A percentile compares a stretch with the other conserved stretches of the same genome.
phyloP scores from a whole-genome alignment of 768 basidiomycete genomes.

The Fibroporia radiculosa region DNA sequence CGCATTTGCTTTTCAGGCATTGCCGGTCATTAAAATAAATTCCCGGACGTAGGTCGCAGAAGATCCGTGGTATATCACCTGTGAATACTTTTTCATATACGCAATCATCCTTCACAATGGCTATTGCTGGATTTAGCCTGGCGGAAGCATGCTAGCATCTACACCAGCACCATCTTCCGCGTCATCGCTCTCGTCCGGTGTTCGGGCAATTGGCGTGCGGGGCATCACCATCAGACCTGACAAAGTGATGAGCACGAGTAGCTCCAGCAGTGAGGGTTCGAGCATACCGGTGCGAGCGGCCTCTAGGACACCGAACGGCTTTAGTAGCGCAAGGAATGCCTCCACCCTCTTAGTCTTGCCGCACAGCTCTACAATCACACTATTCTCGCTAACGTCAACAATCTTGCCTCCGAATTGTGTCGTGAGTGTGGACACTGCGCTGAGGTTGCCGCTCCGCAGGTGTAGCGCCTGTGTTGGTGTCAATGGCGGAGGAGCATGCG shows the following conservation, averaged over 20 bases:
- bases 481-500: conserved; percentile 25
- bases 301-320: conserved; percentile 94
- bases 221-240: conserved; percentile 98
- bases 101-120: no score
- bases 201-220: conserved; percentile 74
- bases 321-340: conserved; percentile 84
- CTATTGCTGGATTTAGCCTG: conserved; percentile 72
- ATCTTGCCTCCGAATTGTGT: conserved; percentile 88
- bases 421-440: conserved; percentile 79
- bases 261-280: background rate
- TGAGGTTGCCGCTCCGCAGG: conserved; percentile 81
- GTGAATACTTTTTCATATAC: conserved; percentile 5
- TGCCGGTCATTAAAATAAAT: no score
- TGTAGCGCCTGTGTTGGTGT: conserved; percentile 77
- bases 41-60: background rate
- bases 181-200: conserved; percentile 46
- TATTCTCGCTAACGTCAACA: conserved; percentile 92
- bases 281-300: conserved; percentile 84
- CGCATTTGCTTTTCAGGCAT: background rate
- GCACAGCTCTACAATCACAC: conserved; percentile 89
- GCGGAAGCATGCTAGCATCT: conserved; percentile 89
- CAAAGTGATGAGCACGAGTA: background rate
- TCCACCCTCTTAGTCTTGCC: conserved; percentile 90
- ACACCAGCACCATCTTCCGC: conserved; percentile 51
- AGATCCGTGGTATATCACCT: no score